Base-by-base conservation (phyloP, 805 yeast genomes). In the Lachancea cidri region DNA sequence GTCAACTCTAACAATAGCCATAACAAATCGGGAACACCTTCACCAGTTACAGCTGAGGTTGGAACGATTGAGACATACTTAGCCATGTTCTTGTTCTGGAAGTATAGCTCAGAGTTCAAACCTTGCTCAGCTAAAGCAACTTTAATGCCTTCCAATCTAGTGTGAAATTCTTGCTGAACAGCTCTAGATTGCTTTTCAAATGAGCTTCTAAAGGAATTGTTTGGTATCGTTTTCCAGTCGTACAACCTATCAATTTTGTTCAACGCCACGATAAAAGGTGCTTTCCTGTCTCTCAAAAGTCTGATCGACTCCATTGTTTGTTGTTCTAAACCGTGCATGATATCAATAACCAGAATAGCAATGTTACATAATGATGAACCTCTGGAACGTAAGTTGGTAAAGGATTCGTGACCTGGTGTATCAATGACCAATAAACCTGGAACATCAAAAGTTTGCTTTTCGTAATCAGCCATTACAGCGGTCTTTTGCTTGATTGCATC, bases 351-450 rank as follows among this genome's bases (percentile, higher is more conserved):
- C 71, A 93, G 76, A 61, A 93, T 91, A 62, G 99, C 99, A 70
- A 93, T 93, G 75, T 93, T 93, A 87, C 99, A 93, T 55, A 93
- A 74, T 5, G 98, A 91, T 13, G 98, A 91, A 76, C 99, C 99
- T 76, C 99, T 88, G 34, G 96, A 79, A 76, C 99, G 85, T 67
- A 93, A 77, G 67, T 93, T 93, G 36, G 96, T 80, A 77, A 93
- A 93, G 46, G 98, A 89, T 76, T 93, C 99, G 86, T 93, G 99
- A 67, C 99, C 99, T 55, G 99, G 99, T 2, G 99, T 93, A 72
- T 93, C 99, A 57, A 93, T 93, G 53, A 93, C 81, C 64, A 93
- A 76, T 60, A 93, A 72, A 71, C 99, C 99, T 43, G 99, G 99
- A 43, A 93, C 98, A 50, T 91, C 95, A 64, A 82, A 91, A 17